phyloP scores from a whole-genome alignment of 208 protist species.

The Entamoeba invadens region DNA sequence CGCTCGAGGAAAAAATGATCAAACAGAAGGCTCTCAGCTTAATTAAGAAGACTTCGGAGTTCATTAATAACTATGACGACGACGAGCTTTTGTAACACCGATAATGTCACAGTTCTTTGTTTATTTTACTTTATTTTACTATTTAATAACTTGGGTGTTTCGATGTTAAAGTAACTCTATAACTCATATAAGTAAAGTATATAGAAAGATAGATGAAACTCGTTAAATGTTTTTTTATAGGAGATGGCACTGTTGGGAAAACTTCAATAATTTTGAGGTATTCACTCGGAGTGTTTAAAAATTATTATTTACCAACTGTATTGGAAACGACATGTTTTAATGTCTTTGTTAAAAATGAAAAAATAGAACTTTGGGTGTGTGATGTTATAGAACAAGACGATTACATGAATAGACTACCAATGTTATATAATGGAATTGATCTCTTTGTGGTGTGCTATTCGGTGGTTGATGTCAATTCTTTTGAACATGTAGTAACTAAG shows the following conservation, averaged over 20 bases:
- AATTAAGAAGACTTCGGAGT: background rate
- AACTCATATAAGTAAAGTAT: too few species aligned
- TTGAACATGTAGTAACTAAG: slow-evolving; percentile 51
- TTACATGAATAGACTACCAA: slow-evolving; percentile 44
- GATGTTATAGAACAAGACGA: slow-evolving; percentile 46
- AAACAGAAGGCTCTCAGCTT: background rate
- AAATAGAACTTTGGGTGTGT: slow-evolving; percentile 18
- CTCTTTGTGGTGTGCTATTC: slow-evolving; percentile 61
- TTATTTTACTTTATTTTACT: too few species aligned
- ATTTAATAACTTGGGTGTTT: too few species aligned
- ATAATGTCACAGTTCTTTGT: too few species aligned
- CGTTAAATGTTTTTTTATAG: background rate
- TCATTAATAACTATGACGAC: background rate
- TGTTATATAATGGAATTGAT: slow-evolving; percentile 45
- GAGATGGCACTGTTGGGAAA: slow-evolving; percentile 26
- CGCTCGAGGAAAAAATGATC: background rate
- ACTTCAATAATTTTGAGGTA: slow-evolving; percentile 14
- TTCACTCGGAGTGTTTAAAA: slow-evolving; percentile 5
- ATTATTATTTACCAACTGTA: slow-evolving; percentile 25
- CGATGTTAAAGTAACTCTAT: too few species aligned
- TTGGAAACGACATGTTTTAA: slow-evolving; percentile 31
- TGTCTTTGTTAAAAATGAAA: slow-evolving; percentile 5
- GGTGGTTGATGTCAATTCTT: slow-evolving; percentile 40
- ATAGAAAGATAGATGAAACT: too few species aligned
- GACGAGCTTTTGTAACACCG: too few species aligned